Evolutionary conservation across 495 filamentous ascomycete genomes (phyloP).

Genomic region (Lasiosphaeriaceae sp.): DNA sequence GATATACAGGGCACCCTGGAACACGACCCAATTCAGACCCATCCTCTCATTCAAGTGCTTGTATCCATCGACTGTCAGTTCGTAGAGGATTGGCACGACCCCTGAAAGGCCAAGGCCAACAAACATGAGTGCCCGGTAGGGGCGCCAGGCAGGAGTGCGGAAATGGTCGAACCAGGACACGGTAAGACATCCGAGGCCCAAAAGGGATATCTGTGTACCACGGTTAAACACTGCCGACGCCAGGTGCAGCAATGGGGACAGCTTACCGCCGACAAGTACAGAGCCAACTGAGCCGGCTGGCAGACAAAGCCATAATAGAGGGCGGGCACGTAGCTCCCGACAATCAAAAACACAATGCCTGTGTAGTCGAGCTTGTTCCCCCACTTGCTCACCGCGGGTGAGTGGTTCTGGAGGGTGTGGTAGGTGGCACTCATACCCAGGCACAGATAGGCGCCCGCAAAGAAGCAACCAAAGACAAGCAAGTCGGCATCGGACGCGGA

Average conservation of each 20-base stretch:
- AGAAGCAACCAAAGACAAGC: constrained; percentile 72
- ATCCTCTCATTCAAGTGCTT: constrained; percentile 57
- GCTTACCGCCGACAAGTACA: constrained; percentile 73
- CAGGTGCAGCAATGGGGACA: background rate
- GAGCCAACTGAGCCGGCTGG: constrained; percentile 52
- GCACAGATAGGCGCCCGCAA: constrained; percentile 68
- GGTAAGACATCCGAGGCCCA: constrained; percentile 68
- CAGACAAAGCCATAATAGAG: constrained; percentile 86
- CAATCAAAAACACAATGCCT: constrained; percentile 85
- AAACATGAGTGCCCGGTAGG: constrained; percentile 89
- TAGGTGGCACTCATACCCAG: constrained; percentile 82
- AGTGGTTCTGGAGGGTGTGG: constrained; percentile 44
- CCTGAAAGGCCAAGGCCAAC: constrained; percentile 83
- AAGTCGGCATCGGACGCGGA: constrained; percentile 62
- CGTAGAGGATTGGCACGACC: constrained; percentile 71
- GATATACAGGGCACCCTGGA: constrained; percentile 80
- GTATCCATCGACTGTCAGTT: constrained; percentile 54
- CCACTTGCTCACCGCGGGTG: constrained; percentile 37
- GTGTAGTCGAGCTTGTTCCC: constrained; percentile 75
- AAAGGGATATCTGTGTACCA: constrained; percentile 60
- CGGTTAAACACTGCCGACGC: background rate
- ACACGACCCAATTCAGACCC: constrained; percentile 72
- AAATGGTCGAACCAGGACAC: constrained; percentile 78
- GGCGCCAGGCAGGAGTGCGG: constrained; percentile 74
- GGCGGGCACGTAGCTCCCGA: constrained; percentile 81